These are phyloP conservation scores for Ammopiptanthus mongolicus DNA, from an alignment of 306 rosid species.

Conservation along the genomic window DNA sequence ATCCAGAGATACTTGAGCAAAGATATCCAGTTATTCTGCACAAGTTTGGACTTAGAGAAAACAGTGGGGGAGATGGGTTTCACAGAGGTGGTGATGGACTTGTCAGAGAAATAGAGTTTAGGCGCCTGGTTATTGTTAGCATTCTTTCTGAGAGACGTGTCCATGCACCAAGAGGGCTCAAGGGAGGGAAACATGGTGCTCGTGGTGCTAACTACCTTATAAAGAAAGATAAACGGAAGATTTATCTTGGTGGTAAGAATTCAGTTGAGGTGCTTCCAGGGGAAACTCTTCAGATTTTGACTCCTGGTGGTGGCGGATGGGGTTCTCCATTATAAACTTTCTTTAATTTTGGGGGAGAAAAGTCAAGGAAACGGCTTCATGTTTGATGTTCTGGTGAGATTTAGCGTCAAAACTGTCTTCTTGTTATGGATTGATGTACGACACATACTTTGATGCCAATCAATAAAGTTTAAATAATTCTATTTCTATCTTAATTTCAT, in stretches of 20 bases:
- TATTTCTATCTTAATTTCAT: background rate
- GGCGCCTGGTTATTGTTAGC: slow-evolving; percentile 61
- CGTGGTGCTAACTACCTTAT: slow-evolving; percentile 75
- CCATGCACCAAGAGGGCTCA: slow-evolving; percentile 82
- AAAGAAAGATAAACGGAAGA: slow-evolving; percentile 57
- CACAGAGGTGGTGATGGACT: slow-evolving; percentile 89
- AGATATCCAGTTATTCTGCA: slow-evolving; percentile 81
- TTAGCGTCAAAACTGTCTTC: background rate
- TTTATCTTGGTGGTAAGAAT: slow-evolving; percentile 88
- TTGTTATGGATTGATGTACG: background rate
- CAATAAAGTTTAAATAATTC: slow-evolving; percentile 17
- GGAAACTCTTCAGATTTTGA: slow-evolving; percentile 75
- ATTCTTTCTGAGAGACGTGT: slow-evolving; percentile 95
- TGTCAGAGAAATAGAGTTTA: slow-evolving; percentile 82
- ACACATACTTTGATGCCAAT: slow-evolving; percentile 10
- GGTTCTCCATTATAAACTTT: slow-evolving; percentile 42
- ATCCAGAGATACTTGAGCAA: slow-evolving; percentile 91
- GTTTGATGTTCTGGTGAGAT: slow-evolving; percentile 12
- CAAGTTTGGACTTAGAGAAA: slow-evolving; percentile 66
- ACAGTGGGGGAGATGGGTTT: slow-evolving; percentile 77
- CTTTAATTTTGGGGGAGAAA: background rate
- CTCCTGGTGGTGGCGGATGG: slow-evolving; percentile 98
- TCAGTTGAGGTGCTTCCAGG: slow-evolving; percentile 64
- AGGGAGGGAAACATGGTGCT: slow-evolving; percentile 74
- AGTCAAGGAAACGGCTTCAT: background rate